Evolutionary conservation across 169 alveolate genomes (phyloP), one percentile per base, ranked within the genome.

Genomic region (Eimeria acervulina): DNA sequence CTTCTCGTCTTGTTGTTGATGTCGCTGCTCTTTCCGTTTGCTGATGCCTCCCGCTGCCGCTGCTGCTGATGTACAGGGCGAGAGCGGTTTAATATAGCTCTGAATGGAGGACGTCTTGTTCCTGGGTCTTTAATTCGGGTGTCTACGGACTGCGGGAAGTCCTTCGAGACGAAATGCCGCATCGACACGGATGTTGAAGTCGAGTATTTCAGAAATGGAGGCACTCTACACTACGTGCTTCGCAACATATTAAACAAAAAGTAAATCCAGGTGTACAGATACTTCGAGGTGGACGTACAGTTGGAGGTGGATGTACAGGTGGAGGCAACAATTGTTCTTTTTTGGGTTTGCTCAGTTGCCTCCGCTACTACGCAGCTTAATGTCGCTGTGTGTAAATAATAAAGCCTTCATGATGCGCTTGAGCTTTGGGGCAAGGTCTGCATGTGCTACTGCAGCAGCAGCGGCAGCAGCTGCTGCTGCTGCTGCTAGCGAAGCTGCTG

Each of bases 171-270:
- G 8, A 84, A 55, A 23, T 72, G 95, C 96, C 70, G 93, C 66
- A 95, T 97, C 31, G 98, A 97, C 51, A 97, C 98, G 42, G 98
- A 95, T 19, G 96, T 96, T 8, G 99, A 98, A 89, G 97, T 98
- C 36, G 98, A 97, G 61, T 98, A 98, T 97, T 98, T 96, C 97
- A 95, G 97, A 89, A 96, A 98, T 95, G 99, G 99, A 51, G 99
- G 99, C 52, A 98, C 98, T 84, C 95, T 98, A 52, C 98, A 96
- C 61, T 98, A 98, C 78, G 99, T 98, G 2, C 97, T 98, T 76
- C 97, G 99, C 89, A 98, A 98, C 92, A 96, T 98, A 36, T 96
- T 96, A 28, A 96, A 93, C 52, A 44, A 91, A 89, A 33, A 47
- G 44, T 47, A 23, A n/a, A 19, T 19, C 68, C 28, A 59, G 68